Evolutionary conservation across 2,329 filamentous ascomycete species (phyloP).

Genomic region (Hypoxylon sp.): DNA sequence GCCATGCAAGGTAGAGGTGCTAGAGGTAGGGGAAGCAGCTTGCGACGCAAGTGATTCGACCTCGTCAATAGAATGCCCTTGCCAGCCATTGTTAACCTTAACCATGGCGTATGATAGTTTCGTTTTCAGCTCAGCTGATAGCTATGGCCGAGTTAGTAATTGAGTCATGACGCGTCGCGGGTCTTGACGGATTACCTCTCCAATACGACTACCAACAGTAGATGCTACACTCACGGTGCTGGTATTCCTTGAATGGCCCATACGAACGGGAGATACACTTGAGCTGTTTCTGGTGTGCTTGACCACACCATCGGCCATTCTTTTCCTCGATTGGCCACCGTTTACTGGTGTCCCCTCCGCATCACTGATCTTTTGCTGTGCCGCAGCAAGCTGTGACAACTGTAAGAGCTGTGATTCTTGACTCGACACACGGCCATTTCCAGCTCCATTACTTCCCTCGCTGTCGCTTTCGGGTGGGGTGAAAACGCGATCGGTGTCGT

Average conservation of each 20-base stretch:
- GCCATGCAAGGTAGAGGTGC: conserved; percentile 69
- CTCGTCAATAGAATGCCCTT: conserved; percentile 82
- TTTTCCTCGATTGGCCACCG: conserved; percentile 70
- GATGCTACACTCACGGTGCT: conserved; percentile 76
- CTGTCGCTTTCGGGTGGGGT: conserved; percentile 62
- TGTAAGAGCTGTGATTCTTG: conserved; percentile 71
- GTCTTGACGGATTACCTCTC: conserved; percentile 74
- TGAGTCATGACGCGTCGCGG: conserved; percentile 27
- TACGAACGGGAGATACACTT: conserved; percentile 64
- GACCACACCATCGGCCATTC: conserved; percentile 81
- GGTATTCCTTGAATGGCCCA: conserved; percentile 77
- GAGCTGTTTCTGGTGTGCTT: conserved; percentile 66
- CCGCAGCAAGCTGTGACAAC: conserved; percentile 71
- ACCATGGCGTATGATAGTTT: conserved; percentile 93
- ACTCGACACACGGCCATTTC: conserved; percentile 62
- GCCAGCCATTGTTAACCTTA: conserved; percentile 92
- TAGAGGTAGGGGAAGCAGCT: conserved; percentile 73
- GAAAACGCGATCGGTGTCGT: conserved; percentile 61
- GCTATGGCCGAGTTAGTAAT: conserved; percentile 48
- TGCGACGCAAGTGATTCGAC: conserved; percentile 82
- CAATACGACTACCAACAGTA: conserved; percentile 78
- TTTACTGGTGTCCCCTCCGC: conserved; percentile 56
- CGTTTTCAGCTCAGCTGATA: conserved; percentile 76
- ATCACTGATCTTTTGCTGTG: conserved; percentile 64
- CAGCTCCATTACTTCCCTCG: conserved; percentile 58